These are phyloP conservation scores for Fusarium armeniacum DNA, from an alignment of 2,329 filamentous ascomycete genomes.

Conservation along the genomic window DNA sequence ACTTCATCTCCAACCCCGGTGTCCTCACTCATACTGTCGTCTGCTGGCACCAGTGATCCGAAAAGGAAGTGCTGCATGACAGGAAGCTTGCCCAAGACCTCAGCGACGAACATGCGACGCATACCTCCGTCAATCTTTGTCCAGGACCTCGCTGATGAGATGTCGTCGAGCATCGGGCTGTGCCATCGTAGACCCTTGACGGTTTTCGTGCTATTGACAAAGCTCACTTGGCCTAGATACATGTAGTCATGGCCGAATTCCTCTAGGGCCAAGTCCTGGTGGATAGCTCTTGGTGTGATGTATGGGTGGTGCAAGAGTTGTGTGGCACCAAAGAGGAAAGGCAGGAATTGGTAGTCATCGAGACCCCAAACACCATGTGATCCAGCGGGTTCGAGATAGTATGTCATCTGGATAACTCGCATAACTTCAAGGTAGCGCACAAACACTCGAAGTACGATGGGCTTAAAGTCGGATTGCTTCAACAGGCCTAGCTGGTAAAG, in stretches of 20 bases:
- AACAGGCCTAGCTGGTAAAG: conserved; percentile 84
- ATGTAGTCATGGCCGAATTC: conserved; percentile 87
- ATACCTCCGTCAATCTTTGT: conserved; percentile 93
- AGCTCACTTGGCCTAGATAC: conserved; percentile 92
- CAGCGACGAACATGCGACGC: conserved; percentile 95
- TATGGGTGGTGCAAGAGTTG: conserved; percentile 89
- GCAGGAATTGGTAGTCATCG: conserved; percentile 97
- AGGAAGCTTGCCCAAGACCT: conserved; percentile 92
- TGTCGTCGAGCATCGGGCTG: conserved; percentile 98
- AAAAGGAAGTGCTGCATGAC: conserved; percentile 99
- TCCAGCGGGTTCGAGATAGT: conserved; percentile 96
- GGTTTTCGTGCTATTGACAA: conserved; percentile 96
- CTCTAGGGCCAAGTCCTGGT: conserved; percentile 88
- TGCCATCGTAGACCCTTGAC: conserved; percentile 97
- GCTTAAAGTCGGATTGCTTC: conserved; percentile 74
- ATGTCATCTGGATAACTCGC: conserved; percentile 88
- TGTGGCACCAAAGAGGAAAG: conserved; percentile 93
- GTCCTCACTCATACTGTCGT: conserved; percentile 82
- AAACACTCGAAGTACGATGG: conserved; percentile 84
- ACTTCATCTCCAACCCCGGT: conserved; percentile 65
- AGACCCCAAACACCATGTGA: conserved; percentile 98
- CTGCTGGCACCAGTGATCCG: conserved; percentile 84
- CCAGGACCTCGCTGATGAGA: conserved; percentile 91
- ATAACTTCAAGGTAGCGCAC: conserved; percentile 86
- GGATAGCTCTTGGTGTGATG: conserved; percentile 84